Conservation (phyloP, 164 flowering plant species). For the Euptelea pleiosperma region DNA sequence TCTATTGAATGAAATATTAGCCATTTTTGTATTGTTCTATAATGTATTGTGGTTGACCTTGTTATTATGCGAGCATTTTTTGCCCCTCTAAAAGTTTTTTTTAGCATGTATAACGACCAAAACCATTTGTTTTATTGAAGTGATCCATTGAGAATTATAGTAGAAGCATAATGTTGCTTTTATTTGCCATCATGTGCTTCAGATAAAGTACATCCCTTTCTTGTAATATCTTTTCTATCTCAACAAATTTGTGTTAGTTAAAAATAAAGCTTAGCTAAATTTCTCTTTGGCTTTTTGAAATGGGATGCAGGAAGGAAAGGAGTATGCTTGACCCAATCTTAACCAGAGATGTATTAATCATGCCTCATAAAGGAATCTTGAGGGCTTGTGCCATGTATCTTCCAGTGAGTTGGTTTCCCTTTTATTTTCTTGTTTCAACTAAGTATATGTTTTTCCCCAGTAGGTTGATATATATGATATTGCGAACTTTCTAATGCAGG, state of each 20-base stretch:
- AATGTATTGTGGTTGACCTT: too few species aligned
- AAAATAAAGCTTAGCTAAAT: too few species aligned
- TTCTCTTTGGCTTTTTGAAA: slow-evolving; percentile 1
- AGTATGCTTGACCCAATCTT: slow-evolving; percentile 57
- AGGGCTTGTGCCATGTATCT: slow-evolving; percentile 90
- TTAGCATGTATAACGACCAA: not conserved
- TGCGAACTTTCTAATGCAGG: slow-evolving; percentile 36
- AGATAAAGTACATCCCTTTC: not conserved
- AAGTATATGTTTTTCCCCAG: not conserved
- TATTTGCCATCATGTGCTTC: not conserved
- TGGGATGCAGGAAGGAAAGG: slow-evolving; percentile 66
- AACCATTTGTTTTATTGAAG: not conserved
- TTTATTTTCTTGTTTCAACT: not conserved
- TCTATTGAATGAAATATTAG: too few species aligned
- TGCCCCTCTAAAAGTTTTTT: too few species aligned
- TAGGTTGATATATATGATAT: not conserved
- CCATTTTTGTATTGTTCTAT: too few species aligned
- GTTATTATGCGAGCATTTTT: too few species aligned
- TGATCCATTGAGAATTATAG: not conserved
- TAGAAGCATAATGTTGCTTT: too few species aligned
- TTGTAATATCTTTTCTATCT: too few species aligned
- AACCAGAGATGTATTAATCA: slow-evolving; percentile 54
- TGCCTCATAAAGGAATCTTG: slow-evolving; percentile 85
- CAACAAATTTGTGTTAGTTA: too few species aligned
- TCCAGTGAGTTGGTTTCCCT: slow-evolving; percentile 53